These are phyloP conservation scores for Ogataea degrootiae DNA, from an alignment of 805 yeast species.

Conservation along the genomic window DNA sequence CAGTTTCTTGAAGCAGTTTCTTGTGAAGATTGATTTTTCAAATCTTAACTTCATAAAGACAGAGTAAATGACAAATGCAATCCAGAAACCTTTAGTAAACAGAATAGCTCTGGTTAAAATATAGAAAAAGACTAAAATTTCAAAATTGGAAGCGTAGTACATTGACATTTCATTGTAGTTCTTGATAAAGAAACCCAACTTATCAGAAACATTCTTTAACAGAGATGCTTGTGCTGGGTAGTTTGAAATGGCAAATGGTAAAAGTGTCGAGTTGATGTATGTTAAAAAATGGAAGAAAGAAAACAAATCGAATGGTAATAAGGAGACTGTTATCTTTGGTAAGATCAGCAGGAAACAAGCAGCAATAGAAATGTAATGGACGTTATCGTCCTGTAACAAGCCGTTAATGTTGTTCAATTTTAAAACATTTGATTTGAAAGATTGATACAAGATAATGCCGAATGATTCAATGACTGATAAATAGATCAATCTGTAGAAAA, in stretches of 20 bases:
- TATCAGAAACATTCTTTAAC: constrained; percentile 3
- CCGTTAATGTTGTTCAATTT: constrained; percentile 17
- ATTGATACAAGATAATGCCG: constrained; percentile 69
- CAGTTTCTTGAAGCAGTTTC: constrained; percentile 54
- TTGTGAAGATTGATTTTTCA: constrained; percentile 70
- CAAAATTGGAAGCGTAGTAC: constrained; percentile 56
- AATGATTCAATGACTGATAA: constrained; percentile 68
- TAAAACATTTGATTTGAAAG: constrained; percentile 33
- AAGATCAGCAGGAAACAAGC: constrained; percentile 51
- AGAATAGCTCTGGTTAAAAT: constrained; percentile 37
- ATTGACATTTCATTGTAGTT: constrained; percentile 56
- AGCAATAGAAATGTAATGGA: constrained; percentile 61
- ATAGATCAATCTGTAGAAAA: constrained; percentile 55
- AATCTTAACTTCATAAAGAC: constrained; percentile 71
- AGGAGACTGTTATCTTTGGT: constrained; percentile 54
- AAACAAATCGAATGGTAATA: constrained; percentile 71
- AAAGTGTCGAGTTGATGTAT: constrained; percentile 57
- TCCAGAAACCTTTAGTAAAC: constrained; percentile 61
- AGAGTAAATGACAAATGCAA: constrained; percentile 48
- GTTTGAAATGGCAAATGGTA: constrained; percentile 52
- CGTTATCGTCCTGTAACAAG: constrained; percentile 39
- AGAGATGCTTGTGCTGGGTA: not conserved
- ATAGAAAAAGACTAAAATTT: constrained; percentile 28
- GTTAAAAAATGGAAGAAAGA: constrained; percentile 79
- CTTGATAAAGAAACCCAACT: constrained; percentile 41